These are phyloP conservation scores for Polygonum maritimum DNA, from an alignment of 148 eudicot species.

Conservation along the genomic window DNA sequence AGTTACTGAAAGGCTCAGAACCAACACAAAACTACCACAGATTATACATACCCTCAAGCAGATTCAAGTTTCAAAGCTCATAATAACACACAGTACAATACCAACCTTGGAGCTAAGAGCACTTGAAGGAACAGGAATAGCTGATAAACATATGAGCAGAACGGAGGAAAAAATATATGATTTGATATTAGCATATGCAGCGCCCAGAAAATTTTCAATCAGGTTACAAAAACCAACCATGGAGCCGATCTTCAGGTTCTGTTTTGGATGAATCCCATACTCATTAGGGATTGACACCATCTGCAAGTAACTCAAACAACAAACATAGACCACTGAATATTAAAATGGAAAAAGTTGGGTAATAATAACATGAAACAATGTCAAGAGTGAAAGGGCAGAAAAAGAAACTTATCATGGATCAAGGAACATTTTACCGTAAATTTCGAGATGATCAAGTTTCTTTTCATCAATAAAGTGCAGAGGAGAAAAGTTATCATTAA, in stretches of 20 bases:
- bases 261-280: conserved; percentile 92
- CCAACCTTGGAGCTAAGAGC: no score
- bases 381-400: conserved; percentile 13
- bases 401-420: neutral
- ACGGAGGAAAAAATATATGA: neutral
- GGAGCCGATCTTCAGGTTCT: conserved; percentile 86
- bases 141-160: neutral
- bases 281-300: conserved; percentile 94
- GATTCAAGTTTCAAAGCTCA: neutral
- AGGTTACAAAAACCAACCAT: conserved; percentile 40
- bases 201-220: neutral
- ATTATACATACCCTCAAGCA: neutral
- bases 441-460: neutral
- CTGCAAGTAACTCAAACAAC: conserved; percentile 74
- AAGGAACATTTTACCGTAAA: neutral
- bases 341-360: neutral
- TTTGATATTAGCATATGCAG: neutral
- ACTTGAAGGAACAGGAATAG: neutral
- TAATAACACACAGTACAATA: neutral
- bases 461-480: no score
- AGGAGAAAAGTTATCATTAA: no score
- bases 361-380: neutral
- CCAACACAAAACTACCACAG: neutral
- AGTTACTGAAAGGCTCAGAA: neutral
- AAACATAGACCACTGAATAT: conserved; percentile 13